Percentiles rank a stretch among this genome's conserved stretches.
Evolutionary conservation across 139 green algal genomes (phyloP).

Genomic region (Coelastrella sp.): DNA sequence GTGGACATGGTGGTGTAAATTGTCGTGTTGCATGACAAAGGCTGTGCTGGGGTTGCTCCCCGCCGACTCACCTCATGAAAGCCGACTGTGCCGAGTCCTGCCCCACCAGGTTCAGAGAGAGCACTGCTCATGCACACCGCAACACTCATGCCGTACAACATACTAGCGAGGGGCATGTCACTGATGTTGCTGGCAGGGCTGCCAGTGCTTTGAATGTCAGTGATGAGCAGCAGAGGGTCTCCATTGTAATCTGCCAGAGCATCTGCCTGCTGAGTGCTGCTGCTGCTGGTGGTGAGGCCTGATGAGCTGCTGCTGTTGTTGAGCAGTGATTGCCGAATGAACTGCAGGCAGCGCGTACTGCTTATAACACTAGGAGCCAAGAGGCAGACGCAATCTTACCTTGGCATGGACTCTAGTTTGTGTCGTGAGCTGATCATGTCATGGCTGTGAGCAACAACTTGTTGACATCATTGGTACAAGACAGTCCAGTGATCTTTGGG

Average conservation of each 20-base stretch:
- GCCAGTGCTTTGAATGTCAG: not conserved
- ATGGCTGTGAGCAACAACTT: not conserved
- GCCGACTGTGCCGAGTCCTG: conserved; percentile 34
- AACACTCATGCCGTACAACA: conserved; percentile 38
- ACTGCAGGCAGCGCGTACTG: not conserved
- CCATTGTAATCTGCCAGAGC: not conserved
- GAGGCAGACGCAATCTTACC: not conserved
- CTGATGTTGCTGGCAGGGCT: conserved; percentile 5
- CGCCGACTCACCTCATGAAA: not conserved
- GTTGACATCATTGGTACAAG: not conserved
- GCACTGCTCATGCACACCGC: conserved; percentile 36
- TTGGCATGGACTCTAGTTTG: not conserved
- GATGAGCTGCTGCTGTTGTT: not conserved
- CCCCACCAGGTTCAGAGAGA: conserved; percentile 27
- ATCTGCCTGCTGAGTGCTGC: not conserved
- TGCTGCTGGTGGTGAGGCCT: not conserved
- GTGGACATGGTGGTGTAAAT: not conserved
- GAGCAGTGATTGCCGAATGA: conserved; percentile 6
- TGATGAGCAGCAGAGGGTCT: conserved; percentile 11
- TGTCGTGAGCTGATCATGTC: not conserved
- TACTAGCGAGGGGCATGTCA: not conserved
- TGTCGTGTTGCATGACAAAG: too few species aligned
- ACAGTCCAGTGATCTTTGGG: not conserved
- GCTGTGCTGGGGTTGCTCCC: not conserved
- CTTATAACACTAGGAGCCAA: not conserved